Evolutionary conservation across 1,284 basidiomycete genomes (phyloP).

Genomic region (Cutaneotrichosporon cavernicola): DNA sequence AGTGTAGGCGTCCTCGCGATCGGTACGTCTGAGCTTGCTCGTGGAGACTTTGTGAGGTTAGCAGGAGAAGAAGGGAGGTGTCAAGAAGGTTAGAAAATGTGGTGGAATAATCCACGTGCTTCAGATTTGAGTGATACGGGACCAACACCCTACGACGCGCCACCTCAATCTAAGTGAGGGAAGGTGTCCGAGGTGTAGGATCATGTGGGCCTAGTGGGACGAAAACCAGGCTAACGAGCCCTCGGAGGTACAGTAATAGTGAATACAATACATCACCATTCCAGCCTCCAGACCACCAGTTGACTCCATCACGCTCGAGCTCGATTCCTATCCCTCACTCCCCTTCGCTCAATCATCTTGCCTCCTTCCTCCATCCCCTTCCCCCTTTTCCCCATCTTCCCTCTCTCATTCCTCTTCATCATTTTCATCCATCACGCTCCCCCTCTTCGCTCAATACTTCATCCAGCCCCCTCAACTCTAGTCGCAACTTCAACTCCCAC

Average conservation of each 20-base stretch:
- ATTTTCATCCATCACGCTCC: background rate
- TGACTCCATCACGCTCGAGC: background rate
- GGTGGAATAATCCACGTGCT: conserved; percentile 4
- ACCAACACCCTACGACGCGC: background rate
- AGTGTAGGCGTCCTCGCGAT: conserved; percentile 3
- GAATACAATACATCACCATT: too few relatives aligned
- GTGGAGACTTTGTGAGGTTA: background rate
- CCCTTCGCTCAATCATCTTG: background rate
- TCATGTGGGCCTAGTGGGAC: too few relatives aligned
- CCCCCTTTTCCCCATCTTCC: background rate
- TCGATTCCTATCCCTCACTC: background rate
- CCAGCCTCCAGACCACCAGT: background rate
- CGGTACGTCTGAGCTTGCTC: background rate
- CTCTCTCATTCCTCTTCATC: background rate
- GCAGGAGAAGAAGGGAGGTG: background rate
- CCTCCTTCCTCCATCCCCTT: background rate
- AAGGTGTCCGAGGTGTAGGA: too few relatives aligned
- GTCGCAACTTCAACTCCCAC: background rate
- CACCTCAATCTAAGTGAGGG: background rate
- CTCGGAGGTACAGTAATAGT: too few relatives aligned
- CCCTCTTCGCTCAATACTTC: background rate
- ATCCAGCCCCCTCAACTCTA: background rate
- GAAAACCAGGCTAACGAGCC: too few relatives aligned
- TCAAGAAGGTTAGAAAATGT: background rate
- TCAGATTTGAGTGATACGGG: conserved; percentile 9